Percentiles rank a stretch among this genome's conserved stretches.
Evolutionary conservation across 1,284 basidiomycete genomes (phyloP).

Genomic region (Tremellales sp.): DNA sequence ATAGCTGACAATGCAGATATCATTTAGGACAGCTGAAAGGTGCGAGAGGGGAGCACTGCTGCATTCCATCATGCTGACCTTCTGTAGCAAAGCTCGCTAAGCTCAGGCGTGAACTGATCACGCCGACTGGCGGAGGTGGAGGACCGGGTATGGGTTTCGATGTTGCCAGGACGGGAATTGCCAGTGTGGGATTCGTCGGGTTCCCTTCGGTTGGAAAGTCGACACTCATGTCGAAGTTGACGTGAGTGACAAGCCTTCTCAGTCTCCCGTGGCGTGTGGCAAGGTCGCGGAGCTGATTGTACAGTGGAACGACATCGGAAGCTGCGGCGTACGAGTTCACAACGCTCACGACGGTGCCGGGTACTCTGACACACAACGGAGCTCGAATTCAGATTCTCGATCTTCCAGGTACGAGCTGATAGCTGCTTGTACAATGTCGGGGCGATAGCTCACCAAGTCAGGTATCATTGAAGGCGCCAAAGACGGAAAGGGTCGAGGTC

Average conservation of each 20-base stretch:
- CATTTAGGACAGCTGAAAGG: constrained; percentile 91
- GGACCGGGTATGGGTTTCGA: constrained; percentile 89
- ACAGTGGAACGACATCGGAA: constrained; percentile 84
- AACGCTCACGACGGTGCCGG: constrained; percentile 67
- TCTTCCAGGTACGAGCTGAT: constrained; percentile 55
- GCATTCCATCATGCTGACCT: constrained; percentile 12
- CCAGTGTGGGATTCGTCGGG: constrained; percentile 92
- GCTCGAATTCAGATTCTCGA: constrained; percentile 61
- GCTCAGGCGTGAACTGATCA: constrained; percentile 88
- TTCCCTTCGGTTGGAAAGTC: constrained; percentile 59
- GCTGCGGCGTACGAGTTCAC: constrained; percentile 99
- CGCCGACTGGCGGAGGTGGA: constrained; percentile 74
- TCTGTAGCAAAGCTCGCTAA: constrained; percentile 86
- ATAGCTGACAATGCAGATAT: constrained; percentile 54
- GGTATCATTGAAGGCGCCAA: constrained; percentile 98
- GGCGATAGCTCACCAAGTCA: constrained; percentile 63
- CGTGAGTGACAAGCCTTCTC: constrained; percentile 41
- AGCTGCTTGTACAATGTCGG: neutral
- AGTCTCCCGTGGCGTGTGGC: neutral
- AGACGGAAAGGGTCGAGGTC: constrained; percentile 95
- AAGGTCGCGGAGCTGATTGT: neutral
- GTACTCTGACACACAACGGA: constrained; percentile 67
- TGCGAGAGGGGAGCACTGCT: constrained; percentile 13
- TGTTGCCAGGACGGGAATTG: constrained; percentile 92
- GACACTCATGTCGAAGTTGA: constrained; percentile 95